Percentiles rank a stretch among this genome's conserved stretches.
Evolutionary conservation across 2,329 filamentous ascomycete species (phyloP).

Genomic region (Escovopsis sp.): DNA sequence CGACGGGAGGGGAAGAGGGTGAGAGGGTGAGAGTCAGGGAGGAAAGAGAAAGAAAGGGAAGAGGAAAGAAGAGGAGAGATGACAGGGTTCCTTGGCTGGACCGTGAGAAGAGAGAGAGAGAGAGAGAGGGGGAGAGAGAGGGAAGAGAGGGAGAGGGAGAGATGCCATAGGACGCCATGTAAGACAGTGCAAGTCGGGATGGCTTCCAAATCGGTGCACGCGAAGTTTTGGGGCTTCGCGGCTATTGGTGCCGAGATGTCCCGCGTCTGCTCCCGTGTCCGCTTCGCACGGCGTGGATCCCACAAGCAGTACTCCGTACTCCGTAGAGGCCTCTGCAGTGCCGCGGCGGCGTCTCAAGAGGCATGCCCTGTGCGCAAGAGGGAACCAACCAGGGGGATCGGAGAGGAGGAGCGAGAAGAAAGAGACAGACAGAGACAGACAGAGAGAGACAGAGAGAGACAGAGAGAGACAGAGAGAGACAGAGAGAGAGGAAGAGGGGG

Average conservation of each 20-base stretch:
- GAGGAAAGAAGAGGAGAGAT: not conserved
- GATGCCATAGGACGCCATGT: not conserved
- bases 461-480: not conserved
- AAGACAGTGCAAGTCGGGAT: not conserved
- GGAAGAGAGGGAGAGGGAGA: slow-evolving; percentile 9
- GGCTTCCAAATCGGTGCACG: not conserved
- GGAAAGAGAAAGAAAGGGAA: not conserved
- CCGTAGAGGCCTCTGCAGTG: no score
- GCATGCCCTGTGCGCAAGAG: no score
- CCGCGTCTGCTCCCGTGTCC: no score
- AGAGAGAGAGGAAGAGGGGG: not conserved
- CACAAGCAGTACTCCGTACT: no score
- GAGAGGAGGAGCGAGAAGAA: no score
- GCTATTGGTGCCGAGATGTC: not conserved
- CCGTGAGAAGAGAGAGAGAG: not conserved
- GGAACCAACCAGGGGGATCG: no score
- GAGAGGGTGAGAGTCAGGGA: not conserved
- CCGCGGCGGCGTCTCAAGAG: no score
- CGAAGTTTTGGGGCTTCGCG: not conserved
- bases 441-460: not conserved
- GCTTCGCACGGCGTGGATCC: no score
- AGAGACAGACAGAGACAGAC: no score
- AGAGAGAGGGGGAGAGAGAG: slow-evolving; percentile 2
- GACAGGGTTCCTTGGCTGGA: no score
- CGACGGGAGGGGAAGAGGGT: no score